Evolutionary conservation across 2,329 filamentous ascomycete species (phyloP).

Genomic region (Allantophomopsis cytisporea): DNA sequence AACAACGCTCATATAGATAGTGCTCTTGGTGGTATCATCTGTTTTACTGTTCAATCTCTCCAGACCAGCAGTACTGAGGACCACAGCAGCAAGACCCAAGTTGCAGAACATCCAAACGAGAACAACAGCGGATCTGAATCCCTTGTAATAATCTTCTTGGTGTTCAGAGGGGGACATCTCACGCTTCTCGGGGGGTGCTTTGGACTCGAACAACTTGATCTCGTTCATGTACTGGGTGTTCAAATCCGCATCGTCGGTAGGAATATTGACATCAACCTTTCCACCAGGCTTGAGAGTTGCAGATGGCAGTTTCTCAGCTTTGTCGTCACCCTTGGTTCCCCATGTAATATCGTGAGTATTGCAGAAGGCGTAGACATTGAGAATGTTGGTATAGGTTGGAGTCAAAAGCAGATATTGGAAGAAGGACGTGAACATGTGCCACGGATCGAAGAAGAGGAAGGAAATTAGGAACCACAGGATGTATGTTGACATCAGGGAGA

Average conservation of each 20-base stretch:
- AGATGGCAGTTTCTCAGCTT: conserved; percentile 77
- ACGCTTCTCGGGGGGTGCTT: conserved; percentile 61
- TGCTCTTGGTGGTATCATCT: conserved; percentile 41
- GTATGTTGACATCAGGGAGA: conserved; percentile 86
- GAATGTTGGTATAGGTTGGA: conserved; percentile 87
- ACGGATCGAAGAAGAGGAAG: conserved; percentile 88
- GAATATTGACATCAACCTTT: conserved; percentile 79
- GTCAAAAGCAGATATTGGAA: conserved; percentile 87
- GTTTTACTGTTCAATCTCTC: conserved; percentile 74
- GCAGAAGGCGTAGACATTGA: conserved; percentile 98
- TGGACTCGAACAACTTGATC: conserved; percentile 57
- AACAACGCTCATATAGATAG: conserved; percentile 19
- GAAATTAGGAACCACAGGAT: conserved; percentile 86
- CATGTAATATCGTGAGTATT: conserved; percentile 98
- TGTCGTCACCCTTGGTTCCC: conserved; percentile 98
- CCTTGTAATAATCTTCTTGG: conserved; percentile 97
- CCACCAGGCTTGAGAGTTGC: conserved; percentile 87
- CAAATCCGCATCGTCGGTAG: conserved; percentile 84
- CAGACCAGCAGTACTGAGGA: conserved; percentile 74
- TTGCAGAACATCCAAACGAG: conserved; percentile 96
- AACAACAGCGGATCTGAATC: conserved; percentile 84
- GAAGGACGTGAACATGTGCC: conserved; percentile 95
- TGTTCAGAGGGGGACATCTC: conserved; percentile 49
- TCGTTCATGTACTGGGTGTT: conserved; percentile 92
- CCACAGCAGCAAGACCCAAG: conserved; percentile 73